Conservation (phyloP, 1,284 basidiomycete species). For the Naganishia sp. region DNA sequence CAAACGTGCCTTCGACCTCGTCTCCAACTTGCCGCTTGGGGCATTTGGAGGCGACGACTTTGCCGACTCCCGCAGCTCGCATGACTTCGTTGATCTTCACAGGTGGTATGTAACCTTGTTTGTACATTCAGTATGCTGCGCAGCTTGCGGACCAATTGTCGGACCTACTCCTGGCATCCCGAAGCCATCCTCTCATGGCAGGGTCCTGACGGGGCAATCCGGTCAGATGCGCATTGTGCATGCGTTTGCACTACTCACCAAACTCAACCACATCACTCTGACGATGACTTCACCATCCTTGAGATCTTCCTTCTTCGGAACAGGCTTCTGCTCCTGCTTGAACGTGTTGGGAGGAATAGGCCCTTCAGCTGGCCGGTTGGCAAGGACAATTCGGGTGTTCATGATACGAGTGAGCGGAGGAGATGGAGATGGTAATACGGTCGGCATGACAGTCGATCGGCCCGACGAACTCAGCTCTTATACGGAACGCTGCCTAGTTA, state of each 20-base stretch:
- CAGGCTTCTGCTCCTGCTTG: slow-evolving; percentile 53
- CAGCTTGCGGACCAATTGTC: neutral
- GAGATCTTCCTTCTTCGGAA: slow-evolving; percentile 56
- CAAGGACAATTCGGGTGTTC: slow-evolving; percentile 69
- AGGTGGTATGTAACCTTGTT: slow-evolving; percentile 53
- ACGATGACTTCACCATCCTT: slow-evolving; percentile 67
- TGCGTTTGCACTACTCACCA: slow-evolving; percentile 50
- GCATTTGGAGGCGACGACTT: slow-evolving; percentile 63
- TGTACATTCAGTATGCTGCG: neutral
- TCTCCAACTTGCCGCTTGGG: slow-evolving; percentile 65
- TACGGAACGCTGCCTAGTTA: neutral
- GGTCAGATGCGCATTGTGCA: neutral
- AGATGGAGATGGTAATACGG: no score
- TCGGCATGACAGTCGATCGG: no score
- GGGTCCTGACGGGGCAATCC: slow-evolving; percentile 5
- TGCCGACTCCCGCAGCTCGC: slow-evolving; percentile 71
- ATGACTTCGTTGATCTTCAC: slow-evolving; percentile 80
- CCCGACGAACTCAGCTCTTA: no score
- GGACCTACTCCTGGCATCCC: slow-evolving; percentile 27
- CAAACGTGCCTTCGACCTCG: slow-evolving; percentile 53
- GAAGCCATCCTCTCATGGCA: slow-evolving; percentile 30
- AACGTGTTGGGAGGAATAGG: slow-evolving; percentile 72
- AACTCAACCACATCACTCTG: slow-evolving; percentile 69
- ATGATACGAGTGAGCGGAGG: neutral
- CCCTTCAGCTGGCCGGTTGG: slow-evolving; percentile 64